Conservation (phyloP, 192 early-diverging fungal species). For the Backusella mclennaniae region DNA sequence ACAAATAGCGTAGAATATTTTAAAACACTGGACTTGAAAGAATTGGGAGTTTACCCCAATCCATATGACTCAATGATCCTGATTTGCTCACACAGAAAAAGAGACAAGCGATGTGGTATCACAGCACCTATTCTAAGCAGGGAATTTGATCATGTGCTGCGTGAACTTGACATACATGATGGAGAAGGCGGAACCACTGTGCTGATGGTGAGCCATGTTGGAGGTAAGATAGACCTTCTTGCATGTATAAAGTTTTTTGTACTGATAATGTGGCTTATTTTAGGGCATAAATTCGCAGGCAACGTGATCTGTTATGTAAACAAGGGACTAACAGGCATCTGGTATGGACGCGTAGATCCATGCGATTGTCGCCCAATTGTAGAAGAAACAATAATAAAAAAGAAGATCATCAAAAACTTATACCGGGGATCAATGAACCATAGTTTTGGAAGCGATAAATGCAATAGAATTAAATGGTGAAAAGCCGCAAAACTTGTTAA, state of each 20-base stretch:
- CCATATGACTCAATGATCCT: conserved; percentile 44
- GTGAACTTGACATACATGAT: conserved; percentile 47
- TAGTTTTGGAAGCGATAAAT: conserved; percentile 40
- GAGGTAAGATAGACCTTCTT: conserved; percentile 35
- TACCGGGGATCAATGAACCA: conserved; percentile 54
- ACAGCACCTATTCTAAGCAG: conserved; percentile 49
- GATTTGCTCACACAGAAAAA: conserved; percentile 56
- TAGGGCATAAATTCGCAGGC: conserved; percentile 62
- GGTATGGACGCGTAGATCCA: conserved; percentile 58
- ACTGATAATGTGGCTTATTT: background rate
- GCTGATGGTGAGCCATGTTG: conserved; percentile 54
- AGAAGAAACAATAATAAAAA: conserved; percentile 45
- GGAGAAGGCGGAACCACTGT: conserved; percentile 42
- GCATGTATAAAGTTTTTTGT: background rate
- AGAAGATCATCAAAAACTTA: conserved; percentile 51
- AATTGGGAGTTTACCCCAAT: conserved; percentile 32
- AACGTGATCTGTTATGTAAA: conserved; percentile 54
- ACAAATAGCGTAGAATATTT: background rate
- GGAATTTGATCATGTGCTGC: conserved; percentile 49
- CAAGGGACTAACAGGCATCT: conserved; percentile 47
- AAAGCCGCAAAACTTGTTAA: background rate
- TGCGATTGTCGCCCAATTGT: conserved; percentile 53
- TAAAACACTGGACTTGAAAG: conserved; percentile 8
- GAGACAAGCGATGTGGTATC: conserved; percentile 59
- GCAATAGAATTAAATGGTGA: conserved; percentile 27